phyloP scores from a whole-genome alignment of 345 rosid species.

The Capsella bursapastoris region DNA sequence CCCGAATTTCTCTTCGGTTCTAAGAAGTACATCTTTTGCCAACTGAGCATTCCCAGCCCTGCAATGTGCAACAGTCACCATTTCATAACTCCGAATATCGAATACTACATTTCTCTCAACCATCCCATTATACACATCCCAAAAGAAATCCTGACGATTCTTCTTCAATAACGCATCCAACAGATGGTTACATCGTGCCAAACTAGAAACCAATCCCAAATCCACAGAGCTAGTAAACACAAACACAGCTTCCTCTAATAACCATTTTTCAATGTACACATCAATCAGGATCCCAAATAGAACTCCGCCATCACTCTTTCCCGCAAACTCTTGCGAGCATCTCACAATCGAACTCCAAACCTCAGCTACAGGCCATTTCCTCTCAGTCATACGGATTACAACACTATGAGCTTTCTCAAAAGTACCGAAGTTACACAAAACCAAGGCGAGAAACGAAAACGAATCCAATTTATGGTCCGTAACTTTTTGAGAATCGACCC shows the following conservation, averaged over 20 bases:
- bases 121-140: conserved; percentile 64
- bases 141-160: conserved; percentile 60
- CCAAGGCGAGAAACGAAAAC: conserved; percentile 58
- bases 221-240: conserved; percentile 47
- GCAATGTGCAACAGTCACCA: conserved; percentile 66
- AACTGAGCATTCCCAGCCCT: conserved; percentile 53
- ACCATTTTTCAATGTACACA: conserved; percentile 56
- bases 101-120: conserved; percentile 52
- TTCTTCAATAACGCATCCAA: conserved; percentile 65
- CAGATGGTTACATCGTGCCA: conserved; percentile 59
- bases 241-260: conserved; percentile 56
- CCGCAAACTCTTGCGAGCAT: conserved; percentile 47
- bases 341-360: conserved; percentile 57
- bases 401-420: conserved; percentile 51
- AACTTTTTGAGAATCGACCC: conserved; percentile 52
- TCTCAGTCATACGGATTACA: conserved; percentile 53
- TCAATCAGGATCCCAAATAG: conserved; percentile 61
- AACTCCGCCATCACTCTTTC: conserved; percentile 34
- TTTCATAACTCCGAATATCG: conserved; percentile 58
- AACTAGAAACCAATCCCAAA: conserved; percentile 48
- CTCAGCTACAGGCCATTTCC: conserved; percentile 47
- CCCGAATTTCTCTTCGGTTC: conserved; percentile 60
- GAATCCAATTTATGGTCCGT: conserved; percentile 54
- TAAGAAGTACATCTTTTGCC: conserved; percentile 51
- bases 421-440: conserved; percentile 55